A percentile compares a stretch with the other conserved stretches of the same genome.
These are phyloP conservation scores for Gliomastix tumulicola DNA, from an alignment of 2,329 filamentous ascomycete species.

Conservation along the genomic window DNA sequence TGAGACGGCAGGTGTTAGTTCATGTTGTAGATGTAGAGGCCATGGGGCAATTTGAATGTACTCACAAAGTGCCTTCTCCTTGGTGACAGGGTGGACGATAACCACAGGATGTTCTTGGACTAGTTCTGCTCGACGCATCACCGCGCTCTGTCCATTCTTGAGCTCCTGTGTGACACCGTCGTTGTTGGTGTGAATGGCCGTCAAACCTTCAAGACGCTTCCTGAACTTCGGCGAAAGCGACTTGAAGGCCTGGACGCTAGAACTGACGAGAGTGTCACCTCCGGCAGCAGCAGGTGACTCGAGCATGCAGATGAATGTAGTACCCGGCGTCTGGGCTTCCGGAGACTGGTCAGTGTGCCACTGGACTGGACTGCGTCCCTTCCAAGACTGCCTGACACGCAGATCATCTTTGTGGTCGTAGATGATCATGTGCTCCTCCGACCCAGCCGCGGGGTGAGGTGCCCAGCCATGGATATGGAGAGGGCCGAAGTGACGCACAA, in stretches of 20 bases:
- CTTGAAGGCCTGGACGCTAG: slow-evolving; percentile 69
- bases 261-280: slow-evolving; percentile 72
- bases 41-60: slow-evolving; percentile 60
- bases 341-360: slow-evolving; percentile 36
- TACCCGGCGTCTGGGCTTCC: slow-evolving; percentile 32
- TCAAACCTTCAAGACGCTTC: slow-evolving; percentile 67
- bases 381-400: slow-evolving; percentile 24
- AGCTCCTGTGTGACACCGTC: slow-evolving; percentile 47
- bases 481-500: slow-evolving; percentile 61
- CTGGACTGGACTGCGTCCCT: slow-evolving; percentile 26
- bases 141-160: neutral
- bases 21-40: too few species aligned
- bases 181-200: slow-evolving; percentile 67
- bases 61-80: slow-evolving; percentile 65
- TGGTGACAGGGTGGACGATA: slow-evolving; percentile 67
- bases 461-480: slow-evolving; percentile 68
- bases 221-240: slow-evolving; percentile 68
- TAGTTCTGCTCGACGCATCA: neutral
- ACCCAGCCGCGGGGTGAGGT: slow-evolving; percentile 10
- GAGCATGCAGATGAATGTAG: slow-evolving; percentile 29
- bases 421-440: slow-evolving; percentile 12
- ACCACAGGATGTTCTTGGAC: slow-evolving; percentile 65
- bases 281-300: slow-evolving; percentile 27
- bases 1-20: neutral
- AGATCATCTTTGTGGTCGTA: neutral